phyloP scores from a whole-genome alignment of 2,329 filamentous ascomycete species.

The Neopestalotiopsis sp. region DNA sequence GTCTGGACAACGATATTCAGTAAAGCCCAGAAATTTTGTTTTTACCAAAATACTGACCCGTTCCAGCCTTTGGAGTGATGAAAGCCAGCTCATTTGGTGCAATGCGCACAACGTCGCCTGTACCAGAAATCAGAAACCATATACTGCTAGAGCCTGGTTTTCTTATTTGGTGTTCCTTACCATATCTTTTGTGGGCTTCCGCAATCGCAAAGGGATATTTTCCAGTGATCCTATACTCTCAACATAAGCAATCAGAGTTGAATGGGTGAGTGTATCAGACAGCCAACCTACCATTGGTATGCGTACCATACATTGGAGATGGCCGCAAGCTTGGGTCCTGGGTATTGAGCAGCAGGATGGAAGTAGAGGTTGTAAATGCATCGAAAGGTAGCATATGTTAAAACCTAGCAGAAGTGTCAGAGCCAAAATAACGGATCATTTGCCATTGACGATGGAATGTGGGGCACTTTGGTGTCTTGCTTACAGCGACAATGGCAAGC shows the following conservation, averaged over 20 bases:
- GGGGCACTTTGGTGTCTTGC: too few relatives aligned
- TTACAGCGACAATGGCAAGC: too few relatives aligned
- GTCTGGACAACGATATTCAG: background rate
- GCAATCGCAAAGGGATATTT: background rate
- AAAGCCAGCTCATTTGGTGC: constrained; percentile 20
- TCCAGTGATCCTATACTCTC: background rate
- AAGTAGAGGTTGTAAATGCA: constrained; percentile 23
- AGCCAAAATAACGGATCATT: too few relatives aligned
- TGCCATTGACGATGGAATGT: too few relatives aligned
- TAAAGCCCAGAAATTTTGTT: background rate
- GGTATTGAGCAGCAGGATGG: constrained; percentile 24
- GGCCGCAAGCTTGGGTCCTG: constrained; percentile 25
- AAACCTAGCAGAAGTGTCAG: too few relatives aligned
- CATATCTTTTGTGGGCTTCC: background rate
- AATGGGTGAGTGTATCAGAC: background rate
- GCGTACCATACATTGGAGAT: constrained; percentile 23
- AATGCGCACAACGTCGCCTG: constrained; percentile 18
- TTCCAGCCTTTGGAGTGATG: constrained; percentile 17
- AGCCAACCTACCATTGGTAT: constrained; percentile 22
- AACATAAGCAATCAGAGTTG: too few relatives aligned
- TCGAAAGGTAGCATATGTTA: too few relatives aligned
- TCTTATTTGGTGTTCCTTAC: background rate
- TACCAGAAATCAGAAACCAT: background rate
- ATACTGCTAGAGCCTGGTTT: background rate
- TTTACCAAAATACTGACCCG: background rate